Conservation (phyloP, 192 early-diverging fungal species). For the Phlyctochytrium planicorne region DNA sequence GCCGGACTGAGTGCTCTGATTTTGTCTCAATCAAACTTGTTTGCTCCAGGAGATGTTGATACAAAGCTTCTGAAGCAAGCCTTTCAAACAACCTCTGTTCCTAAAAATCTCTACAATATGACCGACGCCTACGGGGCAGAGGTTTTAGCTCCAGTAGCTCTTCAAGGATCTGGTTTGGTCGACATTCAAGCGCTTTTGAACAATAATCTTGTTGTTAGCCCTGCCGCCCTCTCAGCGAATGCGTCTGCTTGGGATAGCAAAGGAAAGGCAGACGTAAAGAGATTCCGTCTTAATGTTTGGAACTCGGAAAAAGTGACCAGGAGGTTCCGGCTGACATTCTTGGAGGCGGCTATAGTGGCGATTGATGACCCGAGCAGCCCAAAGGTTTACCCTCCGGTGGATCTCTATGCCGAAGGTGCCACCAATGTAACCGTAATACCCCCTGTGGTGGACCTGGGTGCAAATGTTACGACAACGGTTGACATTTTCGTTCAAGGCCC, state of each 20-base stretch:
- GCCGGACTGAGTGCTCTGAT: slow-evolving; percentile 50
- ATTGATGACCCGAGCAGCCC: slow-evolving; percentile 15
- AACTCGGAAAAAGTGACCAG: background rate
- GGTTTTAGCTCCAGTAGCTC: slow-evolving; percentile 42
- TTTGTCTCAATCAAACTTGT: slow-evolving; percentile 11
- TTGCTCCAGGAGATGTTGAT: slow-evolving; percentile 40
- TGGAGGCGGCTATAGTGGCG: slow-evolving; percentile 5
- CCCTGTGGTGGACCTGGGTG: slow-evolving; percentile 14
- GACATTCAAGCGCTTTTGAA: slow-evolving; percentile 42
- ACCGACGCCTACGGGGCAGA: background rate
- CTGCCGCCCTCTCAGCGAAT: slow-evolving; percentile 10
- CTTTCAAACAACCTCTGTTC: background rate
- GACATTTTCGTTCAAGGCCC: slow-evolving; percentile 31
- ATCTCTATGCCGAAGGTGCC: background rate
- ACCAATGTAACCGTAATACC: background rate
- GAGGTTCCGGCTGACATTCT: background rate
- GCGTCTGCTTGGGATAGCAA: slow-evolving; percentile 17
- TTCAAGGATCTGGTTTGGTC: slow-evolving; percentile 74
- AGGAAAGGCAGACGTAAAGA: background rate
- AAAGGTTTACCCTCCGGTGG: background rate
- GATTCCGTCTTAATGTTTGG: background rate
- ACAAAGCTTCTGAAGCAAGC: slow-evolving; percentile 13
- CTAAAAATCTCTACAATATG: background rate
- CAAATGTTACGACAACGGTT: slow-evolving; percentile 23
- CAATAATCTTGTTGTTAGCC: slow-evolving; percentile 24